Evolutionary conservation across 352 stramenopile genomes (phyloP), one percentile per base, ranked within the genome.

Genomic region (Plasmopara muralis): DNA sequence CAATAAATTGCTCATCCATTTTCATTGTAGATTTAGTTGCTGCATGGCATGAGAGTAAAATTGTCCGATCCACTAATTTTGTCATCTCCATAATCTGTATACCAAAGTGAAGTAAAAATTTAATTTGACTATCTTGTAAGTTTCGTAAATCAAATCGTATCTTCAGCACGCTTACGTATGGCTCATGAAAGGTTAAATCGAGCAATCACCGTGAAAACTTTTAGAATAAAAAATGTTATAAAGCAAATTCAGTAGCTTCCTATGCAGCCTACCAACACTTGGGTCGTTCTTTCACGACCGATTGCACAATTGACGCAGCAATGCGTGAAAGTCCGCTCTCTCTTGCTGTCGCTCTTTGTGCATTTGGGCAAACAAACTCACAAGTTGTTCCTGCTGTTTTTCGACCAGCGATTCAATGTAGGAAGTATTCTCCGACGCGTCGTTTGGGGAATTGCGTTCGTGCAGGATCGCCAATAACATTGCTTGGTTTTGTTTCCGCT

Each of bases 291-390:
- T 25, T 41, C 62, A 64, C 18, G 56, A 13, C 12, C 34, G 45
- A 12, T 47, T 39, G 46, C 41, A 58, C n/a, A 67, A 18, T 37
- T 64, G 56, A 44, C 57, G 60, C 16, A 75, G 47, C 40, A 72
- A 14, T 13, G 43, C 43, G 9, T 60, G 53, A 38, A 68, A 72
- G n/a, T 70, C 55, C 33, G 63, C 66, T 60, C 66, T 61, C 35
- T 75, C 63, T 14, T 68, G 66, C 29, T 66, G 53, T 25, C 63
- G 60, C 42, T 72, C 66, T 28, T 61, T 68, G 34, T 72, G 60
- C 49, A 75, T 68, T 34, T 67, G 60, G 25, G 50, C 34, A 33
- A 72, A 75, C 48, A 70, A 55, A 54, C 61, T 61, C 55, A 75
- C 52, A 35, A 75, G 54, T 29, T 75, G 66, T 31, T 70, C 50